Evolutionary conservation across 305 asterid genomes (phyloP), one percentile per base, ranked within the genome.

Genomic region (Fraxinus ornus): DNA sequence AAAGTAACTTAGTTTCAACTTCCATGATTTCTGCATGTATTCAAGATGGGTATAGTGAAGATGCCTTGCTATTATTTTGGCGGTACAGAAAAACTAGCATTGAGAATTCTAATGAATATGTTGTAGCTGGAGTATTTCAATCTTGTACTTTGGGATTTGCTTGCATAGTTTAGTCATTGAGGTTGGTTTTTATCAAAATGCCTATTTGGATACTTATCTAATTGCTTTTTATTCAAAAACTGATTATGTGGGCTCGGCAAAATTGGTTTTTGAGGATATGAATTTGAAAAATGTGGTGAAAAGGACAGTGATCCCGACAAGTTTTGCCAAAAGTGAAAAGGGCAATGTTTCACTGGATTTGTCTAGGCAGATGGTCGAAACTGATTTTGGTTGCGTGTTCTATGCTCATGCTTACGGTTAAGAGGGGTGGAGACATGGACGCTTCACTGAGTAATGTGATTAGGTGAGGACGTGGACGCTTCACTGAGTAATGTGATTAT

Each of bases 231-330:
- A 90, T 83, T 79, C 84, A 21, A 86, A 86, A 66, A 47, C 19
- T 60, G 71, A 86, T 33, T 83, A 81, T 15, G 22, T 88, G 7
- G 85, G 49, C 1, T 41, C 85, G 35, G 87, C 89, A 37, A 79
- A 82, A 55, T 62, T 44, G 57, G 75, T 86, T 83, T 90, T 88
- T 78, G 85, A 85, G 72, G 80, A 30, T 78, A 77, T 90, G 37
- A 81, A 35, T 32, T 81, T 76, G 86, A 90, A 83, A 86, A 89
- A 73, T 57, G 85, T 84, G 26, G 89, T 86, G 32, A 75, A 88
- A 15, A 87, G 90, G 90, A 88, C 90, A 28, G 82, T 86, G 6
- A 84, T 90, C 36, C 82, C 87, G 1, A 70, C 72, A 79, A 87
- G 89, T 13, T 87, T 39, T 84, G 86, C 41, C 1, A 76, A 78